phyloP scores from a whole-genome alignment of 371 early-diverging fungal genomes.

The Mortierella sp. region DNA sequence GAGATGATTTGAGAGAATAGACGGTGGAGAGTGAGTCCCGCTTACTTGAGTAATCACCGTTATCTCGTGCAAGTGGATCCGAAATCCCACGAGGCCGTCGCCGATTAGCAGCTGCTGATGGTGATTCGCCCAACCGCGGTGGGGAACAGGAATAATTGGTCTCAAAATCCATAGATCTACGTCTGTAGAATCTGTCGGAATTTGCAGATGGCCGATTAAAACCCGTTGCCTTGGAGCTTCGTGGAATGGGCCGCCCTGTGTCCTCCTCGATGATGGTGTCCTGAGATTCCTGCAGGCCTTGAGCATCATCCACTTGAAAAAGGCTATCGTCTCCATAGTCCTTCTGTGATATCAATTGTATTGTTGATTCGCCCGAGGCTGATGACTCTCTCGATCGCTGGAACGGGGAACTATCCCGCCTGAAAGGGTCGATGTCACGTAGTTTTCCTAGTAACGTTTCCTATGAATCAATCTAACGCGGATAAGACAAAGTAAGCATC shows the following conservation, averaged over 20 bases:
- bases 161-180: conserved; percentile 16
- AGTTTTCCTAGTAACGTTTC: conserved; percentile 10
- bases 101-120: background rate
- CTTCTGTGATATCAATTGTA: background rate
- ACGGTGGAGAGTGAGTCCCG: background rate
- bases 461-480: conserved; percentile 9
- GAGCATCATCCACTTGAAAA: conserved; percentile 8
- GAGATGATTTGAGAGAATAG: too few species aligned
- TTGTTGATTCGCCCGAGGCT: background rate
- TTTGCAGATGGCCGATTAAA: background rate
- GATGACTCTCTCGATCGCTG: background rate
- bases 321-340: conserved; percentile 9
- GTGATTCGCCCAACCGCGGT: background rate
- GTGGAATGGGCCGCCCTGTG: background rate
- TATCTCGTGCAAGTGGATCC: too few species aligned
- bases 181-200: conserved; percentile 7
- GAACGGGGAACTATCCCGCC: too few species aligned
- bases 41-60: background rate
- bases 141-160: conserved; percentile 2
- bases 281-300: background rate
- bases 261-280: conserved; percentile 1
- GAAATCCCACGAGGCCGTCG: background rate
- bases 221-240: too few species aligned
- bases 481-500: background rate
- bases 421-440: conserved; percentile 11